These are phyloP conservation scores for Candida labiduridarum DNA, from an alignment of 1,139 yeast species.

Conservation along the genomic window DNA sequence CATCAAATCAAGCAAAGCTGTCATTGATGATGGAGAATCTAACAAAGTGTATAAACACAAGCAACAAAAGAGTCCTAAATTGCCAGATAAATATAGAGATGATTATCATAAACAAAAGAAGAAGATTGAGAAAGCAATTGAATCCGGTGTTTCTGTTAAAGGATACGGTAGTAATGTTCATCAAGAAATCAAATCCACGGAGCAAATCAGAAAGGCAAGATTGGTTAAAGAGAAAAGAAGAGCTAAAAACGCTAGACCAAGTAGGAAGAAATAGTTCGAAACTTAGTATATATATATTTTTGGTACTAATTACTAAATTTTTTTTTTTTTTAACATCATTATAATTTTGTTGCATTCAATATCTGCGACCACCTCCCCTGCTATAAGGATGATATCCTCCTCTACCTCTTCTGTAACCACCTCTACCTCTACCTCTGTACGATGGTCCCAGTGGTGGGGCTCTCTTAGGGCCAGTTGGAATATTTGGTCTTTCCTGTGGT, in stretches of 20 bases:
- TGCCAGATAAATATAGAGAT: constrained; percentile 88
- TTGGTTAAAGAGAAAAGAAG: constrained; percentile 66
- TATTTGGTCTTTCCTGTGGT: constrained; percentile 11
- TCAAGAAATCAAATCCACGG: constrained; percentile 68
- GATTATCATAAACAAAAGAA: constrained; percentile 83
- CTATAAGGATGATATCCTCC: constrained; percentile 35
- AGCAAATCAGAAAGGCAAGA: constrained; percentile 80
- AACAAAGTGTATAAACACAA: constrained; percentile 71
- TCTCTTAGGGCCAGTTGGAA: constrained; percentile 49
- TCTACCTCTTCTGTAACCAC: constrained; percentile 23
- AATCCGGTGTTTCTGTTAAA: constrained; percentile 71
- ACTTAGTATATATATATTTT: background rate
- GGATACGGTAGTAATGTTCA: constrained; percentile 61
- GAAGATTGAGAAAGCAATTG: constrained; percentile 80
- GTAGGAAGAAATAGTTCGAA: constrained; percentile 26
- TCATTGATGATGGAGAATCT: constrained; percentile 27
- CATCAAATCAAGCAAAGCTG: constrained; percentile 38
- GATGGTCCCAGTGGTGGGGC: constrained; percentile 45
- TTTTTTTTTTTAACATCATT: background rate
- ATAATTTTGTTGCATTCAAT: background rate
- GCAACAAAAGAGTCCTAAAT: constrained; percentile 75
- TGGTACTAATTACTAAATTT: background rate
- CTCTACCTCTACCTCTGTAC: constrained; percentile 32
- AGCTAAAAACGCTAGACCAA: constrained; percentile 87
- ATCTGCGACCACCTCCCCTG: constrained; percentile 24